Conservation (phyloP, 2,329 filamentous ascomycete species). For the Dothideomycetidae sp. region DNA sequence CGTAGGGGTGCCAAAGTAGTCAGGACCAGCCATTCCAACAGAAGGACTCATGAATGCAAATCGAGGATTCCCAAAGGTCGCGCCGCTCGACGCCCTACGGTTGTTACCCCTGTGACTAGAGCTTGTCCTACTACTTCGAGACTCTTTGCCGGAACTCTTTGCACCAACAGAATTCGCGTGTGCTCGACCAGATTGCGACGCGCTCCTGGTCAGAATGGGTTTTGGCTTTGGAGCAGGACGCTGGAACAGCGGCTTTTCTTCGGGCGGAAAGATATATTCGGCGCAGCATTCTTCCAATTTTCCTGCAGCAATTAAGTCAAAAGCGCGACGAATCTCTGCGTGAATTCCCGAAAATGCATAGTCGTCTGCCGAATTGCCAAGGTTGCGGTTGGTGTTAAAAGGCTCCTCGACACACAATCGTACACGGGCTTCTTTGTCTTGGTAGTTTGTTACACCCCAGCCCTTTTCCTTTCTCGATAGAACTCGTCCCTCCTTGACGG, state of each 20-base stretch:
- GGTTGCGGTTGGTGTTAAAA: constrained; percentile 77
- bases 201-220: constrained; percentile 36
- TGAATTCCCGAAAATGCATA: constrained; percentile 88
- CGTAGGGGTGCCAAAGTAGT: constrained; percentile 26
- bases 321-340: constrained; percentile 75
- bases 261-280: constrained; percentile 73
- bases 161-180: constrained; percentile 22
- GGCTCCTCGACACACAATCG: constrained; percentile 91
- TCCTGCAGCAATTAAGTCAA: constrained; percentile 58
- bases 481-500: constrained; percentile 66
- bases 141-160: constrained; percentile 22
- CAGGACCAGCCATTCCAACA: constrained; percentile 24
- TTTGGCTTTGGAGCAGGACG: constrained; percentile 42
- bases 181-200: constrained; percentile 34
- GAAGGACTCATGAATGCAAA: constrained; percentile 31
- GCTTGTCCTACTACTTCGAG: constrained; percentile 31
- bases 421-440: constrained; percentile 41
- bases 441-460: constrained; percentile 52
- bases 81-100: constrained; percentile 44
- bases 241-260: constrained; percentile 49
- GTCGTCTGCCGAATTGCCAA: constrained; percentile 93
- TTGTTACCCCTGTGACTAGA: constrained; percentile 35
- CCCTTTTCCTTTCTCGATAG: constrained; percentile 73
- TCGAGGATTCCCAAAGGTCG: constrained; percentile 30
- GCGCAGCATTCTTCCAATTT: constrained; percentile 77